Evolutionary conservation across 768 basidiomycete species (phyloP), one percentile per base, ranked within the genome.

Genomic region (Psilocybe subaeruginosa): DNA sequence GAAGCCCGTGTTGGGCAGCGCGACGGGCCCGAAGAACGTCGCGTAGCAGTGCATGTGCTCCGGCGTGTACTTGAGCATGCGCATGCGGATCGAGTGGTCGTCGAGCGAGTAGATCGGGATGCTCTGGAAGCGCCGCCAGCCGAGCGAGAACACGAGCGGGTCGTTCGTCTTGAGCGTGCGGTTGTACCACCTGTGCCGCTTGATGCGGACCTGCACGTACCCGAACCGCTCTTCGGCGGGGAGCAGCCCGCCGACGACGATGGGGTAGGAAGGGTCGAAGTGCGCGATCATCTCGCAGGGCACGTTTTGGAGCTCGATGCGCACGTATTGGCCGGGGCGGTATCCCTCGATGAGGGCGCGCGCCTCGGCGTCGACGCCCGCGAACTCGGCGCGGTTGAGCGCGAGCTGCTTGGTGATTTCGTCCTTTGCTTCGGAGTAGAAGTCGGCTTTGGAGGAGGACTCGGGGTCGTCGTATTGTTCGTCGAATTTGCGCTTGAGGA

Each of bases 21-120:
- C 80, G 19, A 94, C 88, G 6, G 97, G 97, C 0, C 95, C 97
- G 70, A 96, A 99, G 75, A 99, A 97, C 2, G 96, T 97, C 2
- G 96, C 97, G 70, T 90, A 97, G 70, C 97, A 99, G 72, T 99
- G 97, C 97, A 97, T 98, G 70, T 99, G 97, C 76, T 99, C 97
- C 0, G 97, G 97, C 0, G 97, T 98, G 73, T 99, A 99, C 77
- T 99, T 99, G 78, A 99, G 91, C 90, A 99, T 92, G 37, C 97
- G 93, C 89, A 98, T 97, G 16, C 97, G 92, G 66, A 98, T 97
- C 8, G 92, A 94, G 71, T 97, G 96, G 75, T 99, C 97, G 72
- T 99, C 97, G 19, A 99, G 80, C 17, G 95, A 95, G 76, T 98
- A 99, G 64, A 98, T 90, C 2, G 97, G 97, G 4, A 97, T 80